Conservation (phyloP, 192 early-diverging fungal genomes). For the Coemansia sp. region DNA sequence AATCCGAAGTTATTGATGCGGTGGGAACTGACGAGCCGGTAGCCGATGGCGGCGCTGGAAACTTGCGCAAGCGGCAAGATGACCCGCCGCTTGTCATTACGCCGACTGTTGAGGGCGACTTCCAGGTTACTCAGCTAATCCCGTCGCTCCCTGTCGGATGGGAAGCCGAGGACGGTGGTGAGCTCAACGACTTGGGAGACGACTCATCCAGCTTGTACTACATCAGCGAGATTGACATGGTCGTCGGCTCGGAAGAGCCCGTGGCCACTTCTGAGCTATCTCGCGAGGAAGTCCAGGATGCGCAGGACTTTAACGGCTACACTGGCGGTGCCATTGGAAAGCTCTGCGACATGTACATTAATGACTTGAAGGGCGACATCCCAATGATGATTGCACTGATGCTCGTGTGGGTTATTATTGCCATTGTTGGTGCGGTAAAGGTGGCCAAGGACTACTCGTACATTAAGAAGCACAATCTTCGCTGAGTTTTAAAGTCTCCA, state of each 20-base stretch:
- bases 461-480: constrained; percentile 21
- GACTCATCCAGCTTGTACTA: background rate
- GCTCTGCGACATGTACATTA: constrained; percentile 40
- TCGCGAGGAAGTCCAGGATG: constrained; percentile 25
- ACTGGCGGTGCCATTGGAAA: constrained; percentile 48
- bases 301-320: constrained; percentile 44
- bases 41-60: constrained; percentile 1
- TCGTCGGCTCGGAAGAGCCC: constrained; percentile 2
- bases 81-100: background rate
- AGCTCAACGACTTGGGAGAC: background rate
- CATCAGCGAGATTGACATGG: constrained; percentile 1
- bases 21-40: background rate
- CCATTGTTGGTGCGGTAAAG: constrained; percentile 29
- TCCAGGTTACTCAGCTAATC: background rate
- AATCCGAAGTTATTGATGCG: background rate
- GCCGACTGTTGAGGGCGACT: background rate
- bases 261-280: constrained; percentile 22
- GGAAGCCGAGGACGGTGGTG: background rate
- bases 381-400: constrained; percentile 41
- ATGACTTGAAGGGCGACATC: constrained; percentile 18
- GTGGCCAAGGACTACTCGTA: constrained; percentile 14
- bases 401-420: constrained; percentile 38
- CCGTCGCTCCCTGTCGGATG: background rate
- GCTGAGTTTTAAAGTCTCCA: background rate
- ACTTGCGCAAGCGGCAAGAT: constrained; percentile 4